phyloP scores from a whole-genome alignment of 805 yeast genomes.

The Suhomyces tanzawaensis region DNA sequence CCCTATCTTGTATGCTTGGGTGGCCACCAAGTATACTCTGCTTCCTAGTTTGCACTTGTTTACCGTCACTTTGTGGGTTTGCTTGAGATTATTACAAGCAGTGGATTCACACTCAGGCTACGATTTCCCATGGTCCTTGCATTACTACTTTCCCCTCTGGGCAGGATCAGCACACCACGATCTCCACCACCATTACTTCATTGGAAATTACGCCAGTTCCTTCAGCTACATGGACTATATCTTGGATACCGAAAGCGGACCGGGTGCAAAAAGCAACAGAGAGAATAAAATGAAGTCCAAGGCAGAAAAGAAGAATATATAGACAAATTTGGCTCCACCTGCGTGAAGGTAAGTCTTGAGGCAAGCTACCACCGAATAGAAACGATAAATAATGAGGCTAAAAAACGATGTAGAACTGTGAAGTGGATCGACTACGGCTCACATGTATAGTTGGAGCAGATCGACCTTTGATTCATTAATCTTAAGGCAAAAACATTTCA shows the following conservation, averaged over 20 bases:
- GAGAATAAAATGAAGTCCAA: slow-evolving; percentile 41
- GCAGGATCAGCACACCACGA: slow-evolving; percentile 67
- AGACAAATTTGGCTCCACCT: no score
- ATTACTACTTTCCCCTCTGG: slow-evolving; percentile 58
- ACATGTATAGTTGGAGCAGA: no score
- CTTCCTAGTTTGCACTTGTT: slow-evolving; percentile 47
- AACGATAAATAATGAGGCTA: no score
- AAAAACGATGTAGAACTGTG: no score
- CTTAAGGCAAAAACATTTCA: no score
- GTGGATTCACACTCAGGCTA: slow-evolving; percentile 63
- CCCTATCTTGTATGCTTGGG: slow-evolving; percentile 52
- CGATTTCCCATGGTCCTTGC: slow-evolving; percentile 61
- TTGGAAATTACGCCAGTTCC: slow-evolving; percentile 57
- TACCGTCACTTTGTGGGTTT: slow-evolving; percentile 53
- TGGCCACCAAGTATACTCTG: slow-evolving; percentile 32
- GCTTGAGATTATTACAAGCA: slow-evolving; percentile 53
- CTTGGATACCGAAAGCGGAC: slow-evolving; percentile 56
- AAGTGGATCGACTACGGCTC: no score
- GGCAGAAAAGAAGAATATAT: slow-evolving; percentile 35
- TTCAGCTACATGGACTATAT: slow-evolving; percentile 59
- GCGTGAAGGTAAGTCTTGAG: no score
- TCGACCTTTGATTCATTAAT: no score
- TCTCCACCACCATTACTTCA: slow-evolving; percentile 57
- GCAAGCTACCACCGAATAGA: no score
- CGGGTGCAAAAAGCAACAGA: slow-evolving; percentile 48